A percentile compares a stretch with the other conserved stretches of the same genome.
phyloP scores from a whole-genome alignment of 2,329 filamentous ascomycete genomes.

The Claviceps sp. region DNA sequence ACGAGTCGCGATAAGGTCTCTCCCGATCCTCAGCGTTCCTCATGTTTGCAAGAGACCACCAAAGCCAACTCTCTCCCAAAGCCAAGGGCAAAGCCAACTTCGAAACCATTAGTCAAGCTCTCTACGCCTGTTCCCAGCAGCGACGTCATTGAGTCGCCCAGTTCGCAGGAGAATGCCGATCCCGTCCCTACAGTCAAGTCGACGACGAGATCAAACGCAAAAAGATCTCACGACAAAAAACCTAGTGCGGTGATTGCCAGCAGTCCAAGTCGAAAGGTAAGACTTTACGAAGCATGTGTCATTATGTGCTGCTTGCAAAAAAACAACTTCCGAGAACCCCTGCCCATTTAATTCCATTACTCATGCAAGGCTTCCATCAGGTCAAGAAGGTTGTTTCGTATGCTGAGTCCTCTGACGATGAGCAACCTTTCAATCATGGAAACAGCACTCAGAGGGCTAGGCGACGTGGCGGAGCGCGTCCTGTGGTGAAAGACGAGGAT shows the following conservation, averaged over 20 bases:
- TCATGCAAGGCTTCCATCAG: constrained; percentile 17
- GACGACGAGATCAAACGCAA: constrained; percentile 23
- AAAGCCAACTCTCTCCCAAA: constrained; percentile 26
- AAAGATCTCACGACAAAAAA: background rate
- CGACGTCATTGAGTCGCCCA: constrained; percentile 53
- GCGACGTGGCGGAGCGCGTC: constrained; percentile 34
- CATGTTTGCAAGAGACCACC: constrained; percentile 27
- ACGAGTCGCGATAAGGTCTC: constrained; percentile 20
- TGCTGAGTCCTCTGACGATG: constrained; percentile 70
- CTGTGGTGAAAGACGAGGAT: constrained; percentile 50
- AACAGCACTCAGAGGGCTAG: constrained; percentile 24
- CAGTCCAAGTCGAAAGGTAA: constrained; percentile 72
- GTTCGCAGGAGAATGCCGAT: constrained; percentile 54
- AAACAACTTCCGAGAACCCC: no score
- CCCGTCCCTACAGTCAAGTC: constrained; percentile 31
- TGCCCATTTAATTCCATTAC: background rate
- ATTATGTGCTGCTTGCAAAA: no score
- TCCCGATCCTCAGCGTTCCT: constrained; percentile 17
- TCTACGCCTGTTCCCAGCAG: constrained; percentile 71
- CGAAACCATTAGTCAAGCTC: constrained; percentile 26
- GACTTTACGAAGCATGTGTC: background rate
- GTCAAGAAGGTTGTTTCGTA: constrained; percentile 56
- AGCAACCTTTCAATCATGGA: constrained; percentile 50
- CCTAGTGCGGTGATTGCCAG: constrained; percentile 29
- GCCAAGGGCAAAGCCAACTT: constrained; percentile 20